Evolutionary conservation across 2,329 filamentous ascomycete genomes (phyloP), one percentile per base, ranked within the genome.

Genomic region (Ceratocystis cacaofunesta): DNA sequence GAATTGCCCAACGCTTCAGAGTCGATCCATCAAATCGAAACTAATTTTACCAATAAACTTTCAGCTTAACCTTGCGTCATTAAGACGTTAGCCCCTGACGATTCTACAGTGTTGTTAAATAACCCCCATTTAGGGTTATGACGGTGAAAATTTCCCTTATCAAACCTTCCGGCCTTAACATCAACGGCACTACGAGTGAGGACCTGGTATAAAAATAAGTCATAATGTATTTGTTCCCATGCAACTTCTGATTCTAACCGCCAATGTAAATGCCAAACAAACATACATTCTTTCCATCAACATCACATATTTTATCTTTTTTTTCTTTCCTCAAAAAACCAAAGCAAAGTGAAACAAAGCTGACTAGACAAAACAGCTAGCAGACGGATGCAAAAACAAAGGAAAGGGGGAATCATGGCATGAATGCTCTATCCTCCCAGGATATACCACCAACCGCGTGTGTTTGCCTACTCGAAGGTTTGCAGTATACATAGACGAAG

Each of bases 331-430:
- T 52, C 48, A 15, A 52, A 22, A 28, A 52, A 15, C 22, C 48
- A 52, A 36, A 36, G 62, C 66, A 65, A 66, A 58, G 6, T 57
- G 10, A 30, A 58, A 10, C 10, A 30, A 57, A 17, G 30, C 17
- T 25, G 25, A 46, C 5, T 10, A 62, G 30, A 36, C 28, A 50
- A n/a, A 58, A 50, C 8, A 62, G 15, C 48, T 6, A 48, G 41
- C 43, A 25, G 68, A 61, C 43, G 46, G 66, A 65, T 50, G 67
- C 60, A 46, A 57, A 52, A 65, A 62, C 50, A 61, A 58, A 43
- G 61, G 55, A 52, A 46, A 67, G 6, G 48, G 36, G 43, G 19
- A 52, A 55, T 6, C 17, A 6, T 19, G 19, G 15, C n/a, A 15
- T 41, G 0, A 41, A 41, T 41, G 30, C 17, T 30, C 55, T n/a